Evolutionary conservation across 352 stramenopile species (phyloP).

Genomic region (Globisporangium ultimum): DNA sequence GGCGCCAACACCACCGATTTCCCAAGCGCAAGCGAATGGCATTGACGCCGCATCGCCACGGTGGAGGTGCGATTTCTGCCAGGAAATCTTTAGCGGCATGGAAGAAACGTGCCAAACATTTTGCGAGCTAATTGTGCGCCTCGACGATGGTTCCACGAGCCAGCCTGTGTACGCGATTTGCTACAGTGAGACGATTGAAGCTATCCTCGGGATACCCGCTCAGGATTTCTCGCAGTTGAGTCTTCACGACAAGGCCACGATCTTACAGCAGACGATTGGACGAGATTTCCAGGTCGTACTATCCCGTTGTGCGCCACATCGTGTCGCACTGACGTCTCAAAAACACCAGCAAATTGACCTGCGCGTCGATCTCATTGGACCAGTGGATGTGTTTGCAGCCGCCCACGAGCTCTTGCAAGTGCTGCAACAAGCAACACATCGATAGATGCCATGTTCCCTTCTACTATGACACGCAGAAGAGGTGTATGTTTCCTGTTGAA

Average conservation of each 20-base stretch:
- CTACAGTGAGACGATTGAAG: slow-evolving; percentile 34
- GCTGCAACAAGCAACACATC: too few relatives aligned
- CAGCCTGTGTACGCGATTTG: slow-evolving; percentile 32
- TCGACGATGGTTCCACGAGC: slow-evolving; percentile 33
- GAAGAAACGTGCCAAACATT: slow-evolving; percentile 46
- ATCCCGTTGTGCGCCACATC: slow-evolving; percentile 32
- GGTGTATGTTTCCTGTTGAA: too few relatives aligned
- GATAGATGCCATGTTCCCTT: too few relatives aligned
- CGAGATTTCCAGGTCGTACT: slow-evolving; percentile 34
- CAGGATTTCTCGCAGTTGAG: slow-evolving; percentile 48
- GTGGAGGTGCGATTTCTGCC: slow-evolving; percentile 53
- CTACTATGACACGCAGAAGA: too few relatives aligned
- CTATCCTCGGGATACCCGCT: slow-evolving; percentile 34
- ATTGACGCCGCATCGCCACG: slow-evolving; percentile 9
- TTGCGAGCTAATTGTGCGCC: slow-evolving; percentile 27
- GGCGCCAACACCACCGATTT: slow-evolving; percentile 1
- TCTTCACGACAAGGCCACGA: slow-evolving; percentile 31
- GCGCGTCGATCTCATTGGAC: slow-evolving; percentile 33
- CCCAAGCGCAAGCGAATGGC: not conserved
- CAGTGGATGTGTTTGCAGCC: slow-evolving; percentile 26
- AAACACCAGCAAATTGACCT: slow-evolving; percentile 14
- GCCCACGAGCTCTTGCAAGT: slow-evolving; percentile 8
- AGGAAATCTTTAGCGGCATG: slow-evolving; percentile 51
- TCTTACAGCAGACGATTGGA: slow-evolving; percentile 27
- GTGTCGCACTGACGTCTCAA: slow-evolving; percentile 11